Evolutionary conservation across 352 stramenopile species (phyloP), one percentile per base, ranked within the genome.

Genomic region (Lagenidium giganteum): DNA sequence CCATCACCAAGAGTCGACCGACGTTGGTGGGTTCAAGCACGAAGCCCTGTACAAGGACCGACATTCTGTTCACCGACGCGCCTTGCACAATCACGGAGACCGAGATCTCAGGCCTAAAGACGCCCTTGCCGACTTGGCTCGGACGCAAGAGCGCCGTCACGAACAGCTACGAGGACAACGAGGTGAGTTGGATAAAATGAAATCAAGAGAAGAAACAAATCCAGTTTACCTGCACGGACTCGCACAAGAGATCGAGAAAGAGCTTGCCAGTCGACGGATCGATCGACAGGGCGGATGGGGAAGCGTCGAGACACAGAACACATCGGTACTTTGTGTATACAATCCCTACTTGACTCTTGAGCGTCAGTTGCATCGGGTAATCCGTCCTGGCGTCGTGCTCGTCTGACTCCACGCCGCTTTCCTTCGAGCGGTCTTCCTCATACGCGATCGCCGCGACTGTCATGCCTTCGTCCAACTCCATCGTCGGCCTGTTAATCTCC

Each of bases 11-110:
- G 32, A 95, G 69, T 3, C 42, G 40, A 1, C 62, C 47, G 8
- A 65, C 67, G 44, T 91, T 95, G 14, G 44, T 47, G 3, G 60
- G 46, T 14, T 75, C 77, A 24, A 95, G 67, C 28, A 87, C 73
- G 32, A 87, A 89, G 18, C 75, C 77, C 51, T 95, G 81, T 9
- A 90, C 70, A 16, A 95, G 57, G 45, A 95, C 75, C 38, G 71
- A 85, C 17, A 95, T 50, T 20, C 75, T 87, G 32, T 95, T 77
- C 13, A 92, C 70, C 1, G 76, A 61, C 0, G 79, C 74, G 29
- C 79, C 81, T 41, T 95, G 82, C 13, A 92, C 75, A 31, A 95
- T 60, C 23, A 93, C 78, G 0, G 81, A 93, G 21, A 91, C 51
- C 57, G 88, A 69, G 20, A 91, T 70, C 50, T 91, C 78, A 4